Conservation (phyloP, 1,284 basidiomycete genomes). For the Marasmius sp. region DNA sequence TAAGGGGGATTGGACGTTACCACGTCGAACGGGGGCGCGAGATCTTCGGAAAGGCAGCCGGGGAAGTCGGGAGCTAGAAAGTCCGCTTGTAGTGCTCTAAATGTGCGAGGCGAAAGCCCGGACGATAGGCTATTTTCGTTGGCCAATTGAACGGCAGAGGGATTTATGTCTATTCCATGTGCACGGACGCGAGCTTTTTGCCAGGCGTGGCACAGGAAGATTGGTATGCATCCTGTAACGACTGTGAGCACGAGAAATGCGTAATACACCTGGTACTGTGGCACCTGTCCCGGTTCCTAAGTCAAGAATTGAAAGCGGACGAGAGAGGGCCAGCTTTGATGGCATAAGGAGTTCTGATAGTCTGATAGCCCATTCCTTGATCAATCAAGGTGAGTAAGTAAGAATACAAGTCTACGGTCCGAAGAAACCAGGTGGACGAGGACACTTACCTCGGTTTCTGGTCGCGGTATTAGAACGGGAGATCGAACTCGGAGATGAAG, state of each 20-base stretch:
- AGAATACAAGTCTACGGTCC: not conserved
- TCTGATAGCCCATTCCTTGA: conserved; percentile 59
- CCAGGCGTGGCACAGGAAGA: conserved; percentile 71
- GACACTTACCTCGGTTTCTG: conserved; percentile 71
- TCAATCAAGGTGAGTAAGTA: not conserved
- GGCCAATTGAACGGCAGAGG: conserved; percentile 69
- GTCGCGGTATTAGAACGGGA: conserved; percentile 87
- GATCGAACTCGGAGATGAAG: conserved; percentile 69
- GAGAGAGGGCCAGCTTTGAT: conserved; percentile 21
- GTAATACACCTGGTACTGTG: not conserved
- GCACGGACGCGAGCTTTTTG: conserved; percentile 50
- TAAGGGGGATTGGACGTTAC: conserved; percentile 95
- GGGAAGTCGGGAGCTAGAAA: conserved; percentile 21
- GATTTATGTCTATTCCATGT: conserved; percentile 72
- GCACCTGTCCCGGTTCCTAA: conserved; percentile 81
- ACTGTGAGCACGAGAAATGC: too few relatives aligned
- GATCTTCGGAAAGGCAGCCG: conserved; percentile 25
- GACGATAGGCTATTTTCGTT: conserved; percentile 62
- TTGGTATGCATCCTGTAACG: conserved; percentile 69
- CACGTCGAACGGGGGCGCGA: conserved; percentile 64
- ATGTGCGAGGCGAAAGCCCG: conserved; percentile 32
- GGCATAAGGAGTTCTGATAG: conserved; percentile 48
- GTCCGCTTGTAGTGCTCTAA: conserved; percentile 13
- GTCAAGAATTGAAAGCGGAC: conserved; percentile 67
- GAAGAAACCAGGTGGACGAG: not conserved